These are phyloP conservation scores for Zasmidium cellare DNA, from an alignment of 2,329 filamentous ascomycete species.

Conservation along the genomic window DNA sequence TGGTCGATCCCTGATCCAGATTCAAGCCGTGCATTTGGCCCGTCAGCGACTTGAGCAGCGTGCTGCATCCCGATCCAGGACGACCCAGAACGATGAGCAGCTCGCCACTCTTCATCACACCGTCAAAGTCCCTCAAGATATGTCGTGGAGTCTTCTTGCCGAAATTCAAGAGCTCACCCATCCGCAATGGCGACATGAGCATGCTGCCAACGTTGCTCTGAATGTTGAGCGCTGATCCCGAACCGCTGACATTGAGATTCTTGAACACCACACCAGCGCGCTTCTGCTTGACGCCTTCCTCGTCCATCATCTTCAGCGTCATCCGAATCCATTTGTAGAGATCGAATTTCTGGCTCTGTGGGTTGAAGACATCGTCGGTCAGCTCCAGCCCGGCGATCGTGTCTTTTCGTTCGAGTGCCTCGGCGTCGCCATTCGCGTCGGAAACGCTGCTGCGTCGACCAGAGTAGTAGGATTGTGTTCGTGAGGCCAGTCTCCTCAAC, in stretches of 20 bases:
- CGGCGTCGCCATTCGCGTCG: slow-evolving; percentile 3
- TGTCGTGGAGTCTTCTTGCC: slow-evolving; percentile 52
- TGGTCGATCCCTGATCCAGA: slow-evolving; percentile 50
- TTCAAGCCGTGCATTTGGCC: slow-evolving; percentile 61
- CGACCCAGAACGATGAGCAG: slow-evolving; percentile 49
- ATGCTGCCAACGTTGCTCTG: slow-evolving; percentile 66
- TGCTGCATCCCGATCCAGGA: slow-evolving; percentile 62
- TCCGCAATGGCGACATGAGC: slow-evolving; percentile 58
- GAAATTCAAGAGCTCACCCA: slow-evolving; percentile 56
- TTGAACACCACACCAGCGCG: slow-evolving; percentile 64
- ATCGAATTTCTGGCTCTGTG: slow-evolving; percentile 53
- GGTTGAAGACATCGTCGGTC: slow-evolving; percentile 54
- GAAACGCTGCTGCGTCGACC: slow-evolving; percentile 8
- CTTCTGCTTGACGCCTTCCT: slow-evolving; percentile 56
- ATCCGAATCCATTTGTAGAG: slow-evolving; percentile 55
- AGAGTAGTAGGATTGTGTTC: slow-evolving; percentile 23
- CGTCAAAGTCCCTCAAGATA: slow-evolving; percentile 57
- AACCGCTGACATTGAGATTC: slow-evolving; percentile 66
- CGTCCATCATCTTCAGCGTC: slow-evolving; percentile 52
- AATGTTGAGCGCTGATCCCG: slow-evolving; percentile 65
- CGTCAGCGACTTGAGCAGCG: slow-evolving; percentile 62
- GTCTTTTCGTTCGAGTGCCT: slow-evolving; percentile 24
- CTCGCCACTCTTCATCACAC: slow-evolving; percentile 53
- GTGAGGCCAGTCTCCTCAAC: slow-evolving; percentile 24
- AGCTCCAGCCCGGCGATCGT: slow-evolving; percentile 41